Evolutionary conservation across 2,329 filamentous ascomycete species (phyloP).

Genomic region (Hirsutella rhossiliensis): DNA sequence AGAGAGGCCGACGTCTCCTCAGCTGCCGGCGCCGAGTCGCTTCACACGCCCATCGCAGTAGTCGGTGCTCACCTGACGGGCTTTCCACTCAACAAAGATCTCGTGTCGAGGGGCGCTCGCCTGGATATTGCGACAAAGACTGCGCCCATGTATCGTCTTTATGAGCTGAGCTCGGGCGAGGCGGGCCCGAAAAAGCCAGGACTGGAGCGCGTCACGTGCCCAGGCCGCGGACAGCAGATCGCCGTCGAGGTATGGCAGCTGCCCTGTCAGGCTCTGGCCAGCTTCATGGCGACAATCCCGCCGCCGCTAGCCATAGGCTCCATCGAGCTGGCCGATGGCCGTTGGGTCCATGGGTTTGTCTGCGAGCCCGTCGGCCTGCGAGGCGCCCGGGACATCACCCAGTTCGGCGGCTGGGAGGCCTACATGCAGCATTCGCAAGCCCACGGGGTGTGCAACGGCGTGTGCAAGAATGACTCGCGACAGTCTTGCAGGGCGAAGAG

Average conservation of each 20-base stretch:
- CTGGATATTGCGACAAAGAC: constrained; percentile 15
- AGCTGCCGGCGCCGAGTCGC: not conserved
- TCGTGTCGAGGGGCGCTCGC: constrained; percentile 15
- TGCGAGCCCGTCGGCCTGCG: constrained; percentile 22
- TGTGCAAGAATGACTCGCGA: not conserved
- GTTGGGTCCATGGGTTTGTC: constrained; percentile 23
- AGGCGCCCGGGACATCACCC: constrained; percentile 18
- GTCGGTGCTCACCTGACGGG: constrained; percentile 23
- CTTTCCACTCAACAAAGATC: constrained; percentile 20
- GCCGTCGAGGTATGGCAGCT: constrained; percentile 24
- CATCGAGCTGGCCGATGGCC: constrained; percentile 19
- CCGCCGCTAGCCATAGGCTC: constrained; percentile 22
- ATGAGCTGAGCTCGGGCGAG: constrained; percentile 10
- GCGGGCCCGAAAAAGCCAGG: constrained; percentile 14
- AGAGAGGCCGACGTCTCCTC: not conserved
- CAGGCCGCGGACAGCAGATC: constrained; percentile 13
- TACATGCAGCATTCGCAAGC: constrained; percentile 7
- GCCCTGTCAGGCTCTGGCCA: constrained; percentile 14
- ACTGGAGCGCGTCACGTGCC: constrained; percentile 12
- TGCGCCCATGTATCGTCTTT: constrained; percentile 17
- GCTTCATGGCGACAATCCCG: constrained; percentile 19
- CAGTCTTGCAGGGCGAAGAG: not conserved
- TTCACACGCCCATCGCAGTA: constrained; percentile 14
- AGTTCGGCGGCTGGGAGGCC: constrained; percentile 18
- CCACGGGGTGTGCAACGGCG: constrained; percentile 1